phyloP scores from a whole-genome alignment of 495 filamentous ascomycete genomes.

The Venustampulla echinocandica region DNA sequence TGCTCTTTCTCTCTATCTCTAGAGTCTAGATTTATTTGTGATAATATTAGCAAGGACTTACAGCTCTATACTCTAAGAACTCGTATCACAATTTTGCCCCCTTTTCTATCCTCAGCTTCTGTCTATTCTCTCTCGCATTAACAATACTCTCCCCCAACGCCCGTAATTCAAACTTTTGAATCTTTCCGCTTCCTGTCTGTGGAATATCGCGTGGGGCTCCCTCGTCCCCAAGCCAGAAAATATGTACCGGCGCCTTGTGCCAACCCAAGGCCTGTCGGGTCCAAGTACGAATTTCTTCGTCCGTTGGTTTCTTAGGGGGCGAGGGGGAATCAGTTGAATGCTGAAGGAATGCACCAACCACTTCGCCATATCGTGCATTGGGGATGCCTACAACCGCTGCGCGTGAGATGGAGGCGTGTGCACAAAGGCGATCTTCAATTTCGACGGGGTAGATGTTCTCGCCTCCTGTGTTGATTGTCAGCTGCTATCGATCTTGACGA shows the following conservation, averaged over 20 bases:
- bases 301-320: slow-evolving; percentile 26
- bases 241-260: slow-evolving; percentile 57
- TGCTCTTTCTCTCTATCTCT: no score
- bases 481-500: background rate
- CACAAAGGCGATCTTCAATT: slow-evolving; percentile 57
- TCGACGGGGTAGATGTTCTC: slow-evolving; percentile 63
- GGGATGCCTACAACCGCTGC: slow-evolving; percentile 57
- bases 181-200: slow-evolving; percentile 63
- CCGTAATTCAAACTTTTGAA: slow-evolving; percentile 59
- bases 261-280: slow-evolving; percentile 50
- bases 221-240: slow-evolving; percentile 57
- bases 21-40: no score
- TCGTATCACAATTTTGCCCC: no score
- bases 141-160: slow-evolving; percentile 5
- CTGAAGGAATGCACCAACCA: slow-evolving; percentile 53
- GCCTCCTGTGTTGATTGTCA: slow-evolving; percentile 30
- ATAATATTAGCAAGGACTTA: no score
- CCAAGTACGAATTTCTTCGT: slow-evolving; percentile 49
- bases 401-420: slow-evolving; percentile 44
- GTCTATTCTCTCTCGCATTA: background rate
- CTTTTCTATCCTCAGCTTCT: no score
- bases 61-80: no score
- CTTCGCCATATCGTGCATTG: slow-evolving; percentile 57
- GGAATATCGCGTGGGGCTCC: slow-evolving; percentile 38
- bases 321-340: background rate